These are phyloP conservation scores for Xylariales sp. DNA, from an alignment of 2,329 filamentous ascomycete genomes.

Conservation along the genomic window DNA sequence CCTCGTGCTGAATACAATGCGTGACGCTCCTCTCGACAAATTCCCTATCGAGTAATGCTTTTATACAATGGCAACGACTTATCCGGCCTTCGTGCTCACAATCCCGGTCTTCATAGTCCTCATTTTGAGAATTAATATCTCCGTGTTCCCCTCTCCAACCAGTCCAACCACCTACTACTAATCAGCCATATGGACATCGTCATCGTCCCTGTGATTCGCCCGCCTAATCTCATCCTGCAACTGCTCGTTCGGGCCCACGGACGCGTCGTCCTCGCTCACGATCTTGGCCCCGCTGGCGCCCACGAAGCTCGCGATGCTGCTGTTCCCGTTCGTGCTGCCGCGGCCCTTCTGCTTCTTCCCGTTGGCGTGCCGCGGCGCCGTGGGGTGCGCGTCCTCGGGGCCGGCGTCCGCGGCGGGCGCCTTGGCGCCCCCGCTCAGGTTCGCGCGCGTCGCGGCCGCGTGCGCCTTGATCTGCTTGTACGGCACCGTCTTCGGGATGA, in stretches of 20 bases:
- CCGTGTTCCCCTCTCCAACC: too few species aligned
- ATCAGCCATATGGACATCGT: slow-evolving; percentile 70
- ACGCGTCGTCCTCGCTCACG: slow-evolving; percentile 48
- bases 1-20: not conserved
- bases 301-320: slow-evolving; percentile 44
- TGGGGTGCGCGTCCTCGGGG: slow-evolving; percentile 29
- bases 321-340: slow-evolving; percentile 41
- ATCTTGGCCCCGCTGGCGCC: slow-evolving; percentile 40
- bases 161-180: slow-evolving; percentile 46
- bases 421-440: slow-evolving; percentile 55
- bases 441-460: slow-evolving; percentile 62
- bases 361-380: slow-evolving; percentile 48
- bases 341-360: slow-evolving; percentile 55
- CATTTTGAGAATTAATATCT: not conserved
- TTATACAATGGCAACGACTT: slow-evolving; percentile 11
- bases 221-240: slow-evolving; percentile 67
- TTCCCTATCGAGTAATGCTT: not conserved
- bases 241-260: slow-evolving; percentile 62
- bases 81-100: not conserved
- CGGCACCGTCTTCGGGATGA: slow-evolving; percentile 86
- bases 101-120: not conserved
- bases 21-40: not conserved
- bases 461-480: slow-evolving; percentile 82
- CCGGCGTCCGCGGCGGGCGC: slow-evolving; percentile 38
- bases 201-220: slow-evolving; percentile 55